Base-by-base conservation (phyloP, 306 rosid genomes). In the Astragalus membranaceus region DNA sequence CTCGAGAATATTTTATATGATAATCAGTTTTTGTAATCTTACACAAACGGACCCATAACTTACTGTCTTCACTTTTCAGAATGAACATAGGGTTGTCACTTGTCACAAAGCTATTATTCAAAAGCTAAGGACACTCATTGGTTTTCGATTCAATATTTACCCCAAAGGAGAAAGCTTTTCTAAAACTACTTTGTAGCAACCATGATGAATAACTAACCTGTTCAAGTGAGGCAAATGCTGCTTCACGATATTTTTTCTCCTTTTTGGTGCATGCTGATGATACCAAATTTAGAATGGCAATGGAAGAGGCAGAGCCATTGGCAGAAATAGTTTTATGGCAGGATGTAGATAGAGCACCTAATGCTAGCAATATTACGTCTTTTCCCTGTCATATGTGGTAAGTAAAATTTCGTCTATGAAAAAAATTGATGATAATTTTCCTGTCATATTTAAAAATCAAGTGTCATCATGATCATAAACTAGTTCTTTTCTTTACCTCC, bases 171-270 rank as follows among this genome's bases (percentile, higher is more conserved):
- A 65, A 66, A 57, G 44, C 35, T 43, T 29, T 61, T 63, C 47
- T 30, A 32, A 47, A 55, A 10, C 53, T 56, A 72, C 65, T 69
- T 13, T 37, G 41, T 52, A 16, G 70, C 66, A 72, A 60, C 50
- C 54, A 75, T 41, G 36, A 33, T 10, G 46, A 69, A 81, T 60
- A 37, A 23, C 75, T 58, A 66, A 87, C 97, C 92, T 88, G 85
- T 41, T 93, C 96, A 66, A 90, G 98, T 82, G 94, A 84, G 46
- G 89, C 41, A 75, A 93, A 81, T 39, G 96, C 97, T 17, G 92
- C 96, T 80, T 90, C 98, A 42, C 92, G 90, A 58, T 88, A 90
- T 77, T 85, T 88, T 81, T 90, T 93, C 32, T 64, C 86, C 73
- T 93, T 90, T 84, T 86, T 87, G 62, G 80, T 74, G 87, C 97